Base-by-base conservation (phyloP, 164 flowering plant genomes). In the Nymphaea thermarum region DNA sequence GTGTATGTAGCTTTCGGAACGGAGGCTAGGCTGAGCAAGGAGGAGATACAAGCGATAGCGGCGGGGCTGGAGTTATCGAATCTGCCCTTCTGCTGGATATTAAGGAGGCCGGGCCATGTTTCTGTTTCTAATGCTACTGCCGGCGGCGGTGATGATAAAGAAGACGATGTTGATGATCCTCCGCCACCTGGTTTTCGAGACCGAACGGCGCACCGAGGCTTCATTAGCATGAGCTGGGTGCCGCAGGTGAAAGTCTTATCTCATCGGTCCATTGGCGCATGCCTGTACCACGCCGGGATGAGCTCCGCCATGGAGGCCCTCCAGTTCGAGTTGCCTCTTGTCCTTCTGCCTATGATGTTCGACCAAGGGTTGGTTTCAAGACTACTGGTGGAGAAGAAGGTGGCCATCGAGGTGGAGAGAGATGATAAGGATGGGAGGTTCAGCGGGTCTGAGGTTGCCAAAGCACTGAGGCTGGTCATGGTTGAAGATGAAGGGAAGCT, bases 201-300 rank as follows among this genome's bases (percentile, higher is more conserved):
- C 16, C 64, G 8, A 61, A 61, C 6, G 8, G 17, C 25, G 64
- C 3, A 7, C 3, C 4, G 42, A 8, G 64, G 64, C 25, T 16
- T 5, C 8, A 74, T 88, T 0, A 5, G 63, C 63, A 5, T n/a
- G 15, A 36, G 17, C 8, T 61, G 64, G 64, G 64, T 36, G 25
- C 64, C 64, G 64, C 64, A 67, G 17, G 75, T 64, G 3, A 66
- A 41, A 17, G 75, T 84, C 36, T 53, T 82, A 43, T 75, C 67
- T 3, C 85, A 82, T 51, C 71, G 78, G 4, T 63, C 87, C 0
- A 68, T 82, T 44, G 84, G 86, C 4, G 82, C 77, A 4, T 79
- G 66, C n/a, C 41, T 80, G 71, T 66, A 60, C 43, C 83, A 80
- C 5, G 63, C 75, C 2, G 81, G 82, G 14, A 76, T 75, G 77